Evolutionary conservation across 2,329 filamentous ascomycete genomes (phyloP), one percentile per base, ranked within the genome.

Genomic region (Monascus ruber): DNA sequence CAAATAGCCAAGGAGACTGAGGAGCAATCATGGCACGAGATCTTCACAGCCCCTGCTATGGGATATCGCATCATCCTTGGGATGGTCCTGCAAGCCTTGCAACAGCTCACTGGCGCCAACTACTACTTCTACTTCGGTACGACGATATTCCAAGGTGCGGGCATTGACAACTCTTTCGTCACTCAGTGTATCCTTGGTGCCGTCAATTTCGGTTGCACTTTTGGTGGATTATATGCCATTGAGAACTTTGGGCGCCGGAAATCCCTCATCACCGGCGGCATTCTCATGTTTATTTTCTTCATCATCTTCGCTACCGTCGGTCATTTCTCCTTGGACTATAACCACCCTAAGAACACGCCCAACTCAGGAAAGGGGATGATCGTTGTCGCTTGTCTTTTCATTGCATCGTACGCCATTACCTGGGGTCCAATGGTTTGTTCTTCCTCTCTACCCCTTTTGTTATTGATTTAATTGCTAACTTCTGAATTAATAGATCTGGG

Each of bases 321-420:
- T 4, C 67, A 67, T 27, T 67, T 66, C 42, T 46, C 59, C 11
- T 52, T 66, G 5, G 54, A 64, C 33, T 47, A 56, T 2, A 10
- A 49, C 0, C 37, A 68, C 26, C 70, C 70, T 0, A 59, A 60
- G 2, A 59, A 65, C 34, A 72, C 63, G 47, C 53, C 61, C 5
- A 60, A 61, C 0, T 68, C 73, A 4, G 80, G 80, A 1, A 76
- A 78, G 28, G 71, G 81, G 43, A 80, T 85, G 72, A 81, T 85
- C 44, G 75, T 81, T 1, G 73, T 79, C n/a, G 74, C 80, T 1
- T 83, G 77, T 55, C 70, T 85, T 62, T 85, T 83, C 55, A 85
- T 85, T 41, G 71, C 76, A 11, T 77, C 73, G 0, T 85, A 81
- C 45, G 81, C 81, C 17, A 65, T 68, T 34, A 83, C 79, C 2